phyloP scores from a whole-genome alignment of 331 rosid genomes.

The Rhamnella rubrinervis region DNA sequence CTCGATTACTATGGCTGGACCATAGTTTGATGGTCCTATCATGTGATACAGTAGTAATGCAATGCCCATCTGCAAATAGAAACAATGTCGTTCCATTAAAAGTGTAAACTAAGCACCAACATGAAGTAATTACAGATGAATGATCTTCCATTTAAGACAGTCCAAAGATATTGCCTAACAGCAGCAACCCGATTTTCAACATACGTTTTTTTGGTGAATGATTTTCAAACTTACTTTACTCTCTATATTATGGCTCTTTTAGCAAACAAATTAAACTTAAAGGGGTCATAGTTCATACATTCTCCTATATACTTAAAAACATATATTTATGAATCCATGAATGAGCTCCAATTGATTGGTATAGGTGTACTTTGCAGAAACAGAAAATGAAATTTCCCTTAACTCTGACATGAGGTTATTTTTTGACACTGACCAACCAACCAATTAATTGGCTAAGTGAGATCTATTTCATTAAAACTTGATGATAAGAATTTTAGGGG shows the following conservation, averaged over 20 bases:
- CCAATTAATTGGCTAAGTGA: too few relatives aligned
- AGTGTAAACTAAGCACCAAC: conserved; percentile 12
- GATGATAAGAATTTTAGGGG: neutral
- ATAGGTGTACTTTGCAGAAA: neutral
- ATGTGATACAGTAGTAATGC: conserved; percentile 77
- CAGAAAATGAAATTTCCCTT: neutral
- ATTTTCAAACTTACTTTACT: neutral
- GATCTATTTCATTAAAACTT: neutral
- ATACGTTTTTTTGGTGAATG: neutral
- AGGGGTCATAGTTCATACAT: neutral
- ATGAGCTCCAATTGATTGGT: neutral
- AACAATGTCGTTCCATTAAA: conserved; percentile 11
- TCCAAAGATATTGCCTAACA: too few relatives aligned
- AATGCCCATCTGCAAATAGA: conserved; percentile 64
- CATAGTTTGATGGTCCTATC: conserved; percentile 89
- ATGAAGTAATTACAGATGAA: neutral
- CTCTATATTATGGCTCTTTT: neutral
- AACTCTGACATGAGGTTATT: neutral
- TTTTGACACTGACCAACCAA: too few relatives aligned
- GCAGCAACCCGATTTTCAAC: too few relatives aligned
- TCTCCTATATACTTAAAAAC: neutral
- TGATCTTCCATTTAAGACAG: neutral
- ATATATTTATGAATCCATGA: neutral
- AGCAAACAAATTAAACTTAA: neutral
- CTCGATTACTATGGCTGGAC: conserved; percentile 49